Percentiles rank a stretch among this genome's conserved stretches.
Evolutionary conservation across 2,329 filamentous ascomycete species (phyloP).

Genomic region (Intubia oerlemansii): DNA sequence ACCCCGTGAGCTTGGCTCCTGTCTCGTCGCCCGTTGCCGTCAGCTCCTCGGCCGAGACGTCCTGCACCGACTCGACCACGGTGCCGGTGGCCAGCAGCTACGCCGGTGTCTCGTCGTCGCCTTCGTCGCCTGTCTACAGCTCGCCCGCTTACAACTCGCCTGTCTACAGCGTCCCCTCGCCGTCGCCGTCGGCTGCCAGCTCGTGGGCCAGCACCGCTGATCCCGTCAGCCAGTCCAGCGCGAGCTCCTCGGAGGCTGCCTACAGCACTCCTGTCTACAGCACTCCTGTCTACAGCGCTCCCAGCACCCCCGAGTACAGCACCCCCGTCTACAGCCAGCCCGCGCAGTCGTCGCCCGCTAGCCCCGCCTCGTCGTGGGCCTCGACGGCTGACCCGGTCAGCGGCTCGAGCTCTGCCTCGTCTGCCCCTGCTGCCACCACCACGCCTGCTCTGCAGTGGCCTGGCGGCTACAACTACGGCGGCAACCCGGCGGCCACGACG

Average conservation of each 20-base stretch:
- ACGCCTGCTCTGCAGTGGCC: slow-evolving; percentile 3
- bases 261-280: too few relatives aligned
- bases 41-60: too few relatives aligned
- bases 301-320: neutral
- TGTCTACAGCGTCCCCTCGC: neutral
- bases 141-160: neutral
- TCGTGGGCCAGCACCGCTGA: neutral
- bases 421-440: neutral
- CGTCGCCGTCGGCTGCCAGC: neutral
- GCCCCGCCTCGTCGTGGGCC: neutral
- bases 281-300: neutral
- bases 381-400: neutral
- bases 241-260: neutral
- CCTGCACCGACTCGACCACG: too few relatives aligned
- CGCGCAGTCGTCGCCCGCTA: neutral
- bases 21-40: neutral
- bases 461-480: slow-evolving; percentile 6
- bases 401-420: neutral
- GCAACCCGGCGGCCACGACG: slow-evolving; percentile 1
- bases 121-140: neutral
- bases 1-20: neutral
- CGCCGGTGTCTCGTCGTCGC: too few relatives aligned
- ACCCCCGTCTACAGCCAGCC: neutral
- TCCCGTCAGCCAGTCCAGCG: neutral
- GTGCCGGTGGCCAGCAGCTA: too few relatives aligned